Percentiles rank a stretch among this genome's conserved stretches.
Conservation (phyloP, 192 early-diverging fungal species). For the Neocallimastix lanati region DNA sequence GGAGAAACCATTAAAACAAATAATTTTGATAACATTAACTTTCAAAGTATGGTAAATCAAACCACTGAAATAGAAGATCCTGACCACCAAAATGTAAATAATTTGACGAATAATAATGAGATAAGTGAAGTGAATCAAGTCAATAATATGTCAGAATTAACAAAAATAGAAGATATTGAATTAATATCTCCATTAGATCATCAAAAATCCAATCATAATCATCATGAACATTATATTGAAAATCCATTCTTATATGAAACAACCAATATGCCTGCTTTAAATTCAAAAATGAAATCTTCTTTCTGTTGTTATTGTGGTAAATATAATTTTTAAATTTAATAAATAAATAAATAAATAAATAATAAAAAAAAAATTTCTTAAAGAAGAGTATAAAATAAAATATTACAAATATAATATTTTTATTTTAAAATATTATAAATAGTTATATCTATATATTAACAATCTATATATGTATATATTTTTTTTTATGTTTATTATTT, state of each 20-base stretch:
- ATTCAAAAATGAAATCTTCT: not conserved
- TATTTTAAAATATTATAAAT: too few relatives aligned
- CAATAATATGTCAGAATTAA: not conserved
- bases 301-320: not conserved
- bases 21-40: not conserved
- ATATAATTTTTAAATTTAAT: too few relatives aligned
- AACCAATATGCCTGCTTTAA: not conserved
- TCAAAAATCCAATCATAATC: not conserved
- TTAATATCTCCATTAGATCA: not conserved
- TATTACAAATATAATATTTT: too few relatives aligned
- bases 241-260: not conserved
- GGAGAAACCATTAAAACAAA: not conserved
- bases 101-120: not conserved
- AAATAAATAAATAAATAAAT: too few relatives aligned
- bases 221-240: not conserved
- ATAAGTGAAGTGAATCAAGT: not conserved
- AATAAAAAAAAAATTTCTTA: too few relatives aligned
- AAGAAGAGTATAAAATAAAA: too few relatives aligned
- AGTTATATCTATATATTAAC: too few relatives aligned
- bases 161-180: not conserved
- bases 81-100: not conserved
- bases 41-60: not conserved
- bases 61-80: not conserved
- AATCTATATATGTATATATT: too few relatives aligned
- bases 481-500: too few relatives aligned